phyloP scores from a whole-genome alignment of 78 protist genomes.

The Ministeria vibrans region DNA sequence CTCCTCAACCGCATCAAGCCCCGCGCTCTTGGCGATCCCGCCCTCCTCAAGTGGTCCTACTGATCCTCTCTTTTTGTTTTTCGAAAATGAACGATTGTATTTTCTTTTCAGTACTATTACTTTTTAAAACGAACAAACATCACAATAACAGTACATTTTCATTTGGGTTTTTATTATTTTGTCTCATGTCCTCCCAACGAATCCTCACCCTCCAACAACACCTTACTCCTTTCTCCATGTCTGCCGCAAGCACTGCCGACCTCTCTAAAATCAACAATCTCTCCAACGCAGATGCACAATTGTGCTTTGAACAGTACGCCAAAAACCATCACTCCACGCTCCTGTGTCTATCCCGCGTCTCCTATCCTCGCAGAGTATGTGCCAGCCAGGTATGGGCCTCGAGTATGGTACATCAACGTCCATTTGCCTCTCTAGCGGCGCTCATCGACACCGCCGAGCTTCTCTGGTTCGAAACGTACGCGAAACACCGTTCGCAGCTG shows the following conservation, averaged over 20 bases:
- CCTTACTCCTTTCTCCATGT: neutral
- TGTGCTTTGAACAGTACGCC: too few relatives aligned
- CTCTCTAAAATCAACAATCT: neutral
- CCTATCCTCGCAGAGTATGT: too few relatives aligned
- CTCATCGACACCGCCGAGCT: too few relatives aligned
- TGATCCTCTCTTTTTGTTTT: neutral
- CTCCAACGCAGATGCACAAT: neutral
- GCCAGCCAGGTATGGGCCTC: too few relatives aligned
- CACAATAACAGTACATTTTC: neutral
- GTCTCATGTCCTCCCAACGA: neutral
- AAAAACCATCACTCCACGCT: too few relatives aligned
- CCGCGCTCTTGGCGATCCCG: neutral
- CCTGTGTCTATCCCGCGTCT: too few relatives aligned
- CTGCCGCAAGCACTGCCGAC: neutral
- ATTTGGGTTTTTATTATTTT: neutral
- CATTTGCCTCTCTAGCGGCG: too few relatives aligned
- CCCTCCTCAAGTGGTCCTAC: neutral
- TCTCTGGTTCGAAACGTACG: too few relatives aligned
- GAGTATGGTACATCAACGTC: too few relatives aligned
- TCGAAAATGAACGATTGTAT: neutral
- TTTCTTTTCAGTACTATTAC: neutral
- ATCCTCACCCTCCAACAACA: neutral
- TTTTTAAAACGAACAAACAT: neutral
- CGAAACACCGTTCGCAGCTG: too few relatives aligned
- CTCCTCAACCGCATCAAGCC: neutral